Evolutionary conservation across 1,284 basidiomycete species (phyloP).

Genomic region (Tilletia caries): DNA sequence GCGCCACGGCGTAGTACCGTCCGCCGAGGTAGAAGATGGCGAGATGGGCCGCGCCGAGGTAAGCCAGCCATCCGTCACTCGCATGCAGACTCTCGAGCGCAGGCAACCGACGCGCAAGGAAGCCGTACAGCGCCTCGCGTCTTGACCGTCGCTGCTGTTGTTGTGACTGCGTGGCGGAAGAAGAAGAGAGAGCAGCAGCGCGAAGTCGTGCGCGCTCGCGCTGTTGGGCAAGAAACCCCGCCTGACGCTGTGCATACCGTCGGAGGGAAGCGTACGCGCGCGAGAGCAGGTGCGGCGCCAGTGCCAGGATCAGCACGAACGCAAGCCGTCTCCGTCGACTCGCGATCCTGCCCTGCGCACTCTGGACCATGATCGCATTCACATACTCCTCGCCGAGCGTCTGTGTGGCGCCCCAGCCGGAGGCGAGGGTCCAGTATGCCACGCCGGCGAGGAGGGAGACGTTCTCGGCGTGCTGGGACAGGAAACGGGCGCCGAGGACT

Average conservation of each 20-base stretch:
- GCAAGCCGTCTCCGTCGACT: conserved; percentile 35
- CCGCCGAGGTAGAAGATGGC: conserved; percentile 56
- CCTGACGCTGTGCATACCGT: conserved; percentile 17
- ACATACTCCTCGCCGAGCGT: conserved; percentile 57
- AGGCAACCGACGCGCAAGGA: conserved; percentile 33
- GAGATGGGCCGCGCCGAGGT: conserved; percentile 52
- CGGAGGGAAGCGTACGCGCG: conserved; percentile 39
- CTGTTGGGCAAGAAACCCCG: conserved; percentile 17
- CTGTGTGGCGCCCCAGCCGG: conserved; percentile 48
- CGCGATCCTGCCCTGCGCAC: conserved; percentile 40
- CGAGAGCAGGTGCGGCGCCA: conserved; percentile 48
- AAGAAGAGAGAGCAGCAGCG: conserved; percentile 1
- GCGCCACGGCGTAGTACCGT: conserved; percentile 53
- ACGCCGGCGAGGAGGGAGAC: conserved; percentile 47
- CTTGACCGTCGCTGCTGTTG: conserved; percentile 12
- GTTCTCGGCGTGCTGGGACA: conserved; percentile 47
- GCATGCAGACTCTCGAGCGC: conserved; percentile 47
- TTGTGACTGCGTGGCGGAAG: background rate
- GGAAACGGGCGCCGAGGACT: conserved; percentile 51
- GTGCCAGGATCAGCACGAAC: conserved; percentile 48
- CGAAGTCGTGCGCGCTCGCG: conserved; percentile 23
- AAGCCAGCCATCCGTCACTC: conserved; percentile 42
- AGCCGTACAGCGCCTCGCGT: background rate
- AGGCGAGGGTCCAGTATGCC: conserved; percentile 53
- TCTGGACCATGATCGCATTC: conserved; percentile 51